These are phyloP conservation scores for Dothiorella sarmentorum DNA, from an alignment of 2,329 filamentous ascomycete species.

Conservation along the genomic window DNA sequence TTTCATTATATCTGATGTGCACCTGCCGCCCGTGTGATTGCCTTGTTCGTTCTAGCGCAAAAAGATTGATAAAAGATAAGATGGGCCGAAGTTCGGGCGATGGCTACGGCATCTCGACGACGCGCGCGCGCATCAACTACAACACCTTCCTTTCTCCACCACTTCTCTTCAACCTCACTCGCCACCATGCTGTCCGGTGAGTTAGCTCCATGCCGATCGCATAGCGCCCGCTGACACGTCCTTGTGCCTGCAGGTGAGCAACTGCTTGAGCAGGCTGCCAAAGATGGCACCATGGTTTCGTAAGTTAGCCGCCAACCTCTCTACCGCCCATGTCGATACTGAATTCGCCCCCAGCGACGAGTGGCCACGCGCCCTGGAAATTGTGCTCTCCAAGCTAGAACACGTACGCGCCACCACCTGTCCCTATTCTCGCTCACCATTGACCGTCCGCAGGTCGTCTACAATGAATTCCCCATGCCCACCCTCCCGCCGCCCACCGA, in stretches of 20 bases:
- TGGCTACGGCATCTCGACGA: background rate
- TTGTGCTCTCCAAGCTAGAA: slow-evolving; percentile 66
- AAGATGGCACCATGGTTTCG: slow-evolving; percentile 58
- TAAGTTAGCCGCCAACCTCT: slow-evolving; percentile 37
- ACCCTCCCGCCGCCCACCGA: slow-evolving; percentile 48
- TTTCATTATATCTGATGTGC: background rate
- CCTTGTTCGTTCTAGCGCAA: background rate
- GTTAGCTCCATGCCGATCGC: background rate
- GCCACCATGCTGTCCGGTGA: slow-evolving; percentile 17
- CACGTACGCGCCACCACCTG: slow-evolving; percentile 43
- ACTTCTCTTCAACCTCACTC: background rate
- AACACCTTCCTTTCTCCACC: background rate
- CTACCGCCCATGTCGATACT: slow-evolving; percentile 23
- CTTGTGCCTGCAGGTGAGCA: slow-evolving; percentile 36
- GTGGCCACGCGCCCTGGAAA: slow-evolving; percentile 66
- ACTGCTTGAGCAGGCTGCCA: slow-evolving; percentile 54
- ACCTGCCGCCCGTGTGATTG: background rate
- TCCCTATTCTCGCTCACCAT: slow-evolving; percentile 15
- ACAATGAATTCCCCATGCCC: slow-evolving; percentile 68
- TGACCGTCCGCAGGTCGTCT: slow-evolving; percentile 59
- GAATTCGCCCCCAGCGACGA: slow-evolving; percentile 52
- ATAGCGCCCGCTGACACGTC: background rate
- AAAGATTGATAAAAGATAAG: slow-evolving; percentile 10
- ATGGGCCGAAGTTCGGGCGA: slow-evolving; percentile 1
- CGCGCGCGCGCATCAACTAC: slow-evolving; percentile 15